Evolutionary conservation across 2,329 filamentous ascomycete genomes (phyloP), one percentile per base, ranked within the genome.

Genomic region (Fusarium multiceps): DNA sequence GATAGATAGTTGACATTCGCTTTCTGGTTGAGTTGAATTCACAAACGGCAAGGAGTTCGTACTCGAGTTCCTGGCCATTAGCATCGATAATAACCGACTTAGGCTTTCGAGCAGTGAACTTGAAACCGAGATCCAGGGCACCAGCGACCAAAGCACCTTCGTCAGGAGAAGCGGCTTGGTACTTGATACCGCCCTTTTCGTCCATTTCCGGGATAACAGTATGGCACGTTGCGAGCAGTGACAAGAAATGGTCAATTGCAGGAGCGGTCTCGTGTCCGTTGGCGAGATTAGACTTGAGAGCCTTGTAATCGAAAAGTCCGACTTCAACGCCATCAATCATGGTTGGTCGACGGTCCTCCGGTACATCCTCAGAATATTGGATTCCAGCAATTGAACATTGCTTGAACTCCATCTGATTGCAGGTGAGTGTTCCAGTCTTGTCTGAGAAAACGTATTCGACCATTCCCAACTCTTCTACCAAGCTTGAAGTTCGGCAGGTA

Each of bases 391-490:
- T 98, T 1, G 92, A 92, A 76, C 93, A 97, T 80, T 98, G 94
- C 78, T 94, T 94, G 80, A 98, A 99, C 80, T 98, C 95, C 96
- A 99, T 98, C 86, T 93, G 90, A 78, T 98, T 98, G 82, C 94
- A 97, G n/a, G 95, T 98, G 75, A 98, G 84, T 6, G 95, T 98
- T 45, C 95, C 95, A 3, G 95, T 98, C 84, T 98, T 98, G 84
- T 98, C 95, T 1, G 94, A 98, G 79, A 99, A 99, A 69, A 99
- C 96, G 76, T 97, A 99, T 77, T 98, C 96, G 46, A 99, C 97
- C 87, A 98, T 97, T 58, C 96, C 96, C 46, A 99, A 83, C 77
- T 99, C 97, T 82, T 99, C 96, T 13, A 99, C 96, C 77, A 99
- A 84, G 72, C 94, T 98, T 4, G 95, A 98, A 1, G 96, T 99